Base-by-base conservation (phyloP, 768 basidiomycete genomes). In the Amanita phalloides region DNA sequence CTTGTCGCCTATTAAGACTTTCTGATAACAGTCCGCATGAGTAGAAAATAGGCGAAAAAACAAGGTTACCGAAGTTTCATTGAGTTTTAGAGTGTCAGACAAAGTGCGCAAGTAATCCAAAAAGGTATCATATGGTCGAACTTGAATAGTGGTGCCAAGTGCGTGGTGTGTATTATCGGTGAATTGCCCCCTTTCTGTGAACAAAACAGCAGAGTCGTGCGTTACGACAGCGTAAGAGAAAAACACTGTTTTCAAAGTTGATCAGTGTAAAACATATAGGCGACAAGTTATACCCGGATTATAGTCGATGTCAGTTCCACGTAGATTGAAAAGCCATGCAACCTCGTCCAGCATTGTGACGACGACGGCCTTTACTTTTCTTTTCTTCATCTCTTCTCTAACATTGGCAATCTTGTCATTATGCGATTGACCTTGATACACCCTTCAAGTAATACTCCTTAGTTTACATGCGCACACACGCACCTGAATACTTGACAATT, bases 341-440 rank as follows among this genome's bases (percentile, higher is more conserved):
- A 95, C 81, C 64, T 98, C 95, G 64, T 98, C 95, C 20, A 98
- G 77, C 75, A 86, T 82, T n/a, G 76, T 85, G 3, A 97, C 77
- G 1, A 95, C 82, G 38, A 89, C 65, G 1, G 86, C 91, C 56
- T 82, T 76, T n/a, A 68, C 69, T 20, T 80, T 76, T 59, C 80
- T 74, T 70, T 79, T 81, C 51, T 62, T 59, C 49, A 95, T 57
- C 54, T 85, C 82, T 52, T 81, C 75, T 32, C 90, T 74, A 4
- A 91, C 67, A 17, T 71, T 68, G 14, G 67, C 66, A 38, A 99
- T 70, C 66, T 99, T 99, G 26, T 78, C 75, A 33, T 64, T 58
- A 30, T 81, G 73, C 0, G 75, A 70, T 68, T 84, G 75, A 6
- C 89, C 84, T 80, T 48, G 9, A 30, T 41, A 44, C 9, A 17